Base-by-base conservation (phyloP, 495 filamentous ascomycete species). In the Letharia lupina region DNA sequence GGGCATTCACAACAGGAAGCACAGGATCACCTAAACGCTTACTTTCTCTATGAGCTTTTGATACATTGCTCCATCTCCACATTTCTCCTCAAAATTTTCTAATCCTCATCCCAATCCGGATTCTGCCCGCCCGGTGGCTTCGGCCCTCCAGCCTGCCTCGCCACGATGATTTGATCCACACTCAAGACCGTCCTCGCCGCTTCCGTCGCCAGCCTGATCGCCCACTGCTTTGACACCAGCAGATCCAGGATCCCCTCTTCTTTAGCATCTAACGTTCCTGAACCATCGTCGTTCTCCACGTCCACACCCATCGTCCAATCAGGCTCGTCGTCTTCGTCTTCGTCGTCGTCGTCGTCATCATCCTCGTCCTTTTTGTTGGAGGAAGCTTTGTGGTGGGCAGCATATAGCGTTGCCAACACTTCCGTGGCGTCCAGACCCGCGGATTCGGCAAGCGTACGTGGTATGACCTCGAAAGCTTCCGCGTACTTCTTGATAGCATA, bases 141-240 rank as follows among this genome's bases (percentile, higher is more conserved):
- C 41, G 95, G 95, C 45, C 95, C 95, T 73, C 95, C 95, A 35
- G 95, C 95, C 78, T 97, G 93, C 77, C 93, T 87, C 61, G 95
- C 92, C 59, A 99, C 95, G 73, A 99, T 99, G 71, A 99, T 98
- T 80, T 99, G 95, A 78, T 99, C 95, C 20, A 99, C 95, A 47
- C 92, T 93, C 67, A 99, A 81, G 47, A 99, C 89, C 54, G 95
- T 98, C 65, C 95, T 85, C 60, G 90, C 93, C 58, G 94, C 87
- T 76, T 99, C 95, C 20, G 92, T 97, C 54, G 95, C 95, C 59
- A 99, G 80, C 77, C 93, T 92, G 72, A 99, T 96, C 4, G 95
- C 95, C 91, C 91, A 97, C 72, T 86, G 86, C 84, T 99, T 99
- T 47, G 88, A 83, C 50, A 90, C 83, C 76, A 97, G 81, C 58